Percentiles rank a stretch among this genome's conserved stretches.
Conservation (phyloP, 768 basidiomycete genomes). For the Gymnopilus dilepis region DNA sequence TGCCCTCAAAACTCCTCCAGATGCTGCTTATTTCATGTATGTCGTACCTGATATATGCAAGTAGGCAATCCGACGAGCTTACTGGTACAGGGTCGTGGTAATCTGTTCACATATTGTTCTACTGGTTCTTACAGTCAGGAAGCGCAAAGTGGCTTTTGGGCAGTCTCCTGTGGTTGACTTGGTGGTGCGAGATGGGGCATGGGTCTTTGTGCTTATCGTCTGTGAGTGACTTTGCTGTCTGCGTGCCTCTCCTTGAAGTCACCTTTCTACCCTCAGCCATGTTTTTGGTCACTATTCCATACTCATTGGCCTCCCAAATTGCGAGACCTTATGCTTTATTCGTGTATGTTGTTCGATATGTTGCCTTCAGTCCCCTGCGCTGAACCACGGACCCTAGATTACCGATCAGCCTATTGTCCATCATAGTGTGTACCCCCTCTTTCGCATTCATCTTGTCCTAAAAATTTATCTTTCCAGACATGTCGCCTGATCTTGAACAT, state of each 20-base stretch:
- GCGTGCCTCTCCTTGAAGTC: not conserved
- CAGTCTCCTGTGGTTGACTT: slow-evolving; percentile 21
- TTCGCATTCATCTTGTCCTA: not conserved
- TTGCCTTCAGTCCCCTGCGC: not conserved
- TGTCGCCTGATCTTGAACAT: slow-evolving; percentile 25
- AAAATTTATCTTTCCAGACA: slow-evolving; percentile 3
- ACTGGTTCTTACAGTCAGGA: slow-evolving; percentile 22
- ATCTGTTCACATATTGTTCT: slow-evolving; percentile 21
- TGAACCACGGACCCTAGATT: slow-evolving; percentile 13
- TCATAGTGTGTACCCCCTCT: slow-evolving; percentile 13
- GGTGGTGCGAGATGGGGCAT: slow-evolving; percentile 24
- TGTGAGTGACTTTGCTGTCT: slow-evolving; percentile 9
- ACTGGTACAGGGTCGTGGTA: slow-evolving; percentile 8
- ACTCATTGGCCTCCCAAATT: slow-evolving; percentile 20
- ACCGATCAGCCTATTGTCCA: slow-evolving; percentile 24
- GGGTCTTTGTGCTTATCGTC: slow-evolving; percentile 23
- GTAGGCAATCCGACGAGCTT: not conserved
- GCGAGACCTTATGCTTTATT: slow-evolving; percentile 25
- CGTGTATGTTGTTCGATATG: slow-evolving; percentile 14
- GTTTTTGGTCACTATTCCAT: slow-evolving; percentile 22
- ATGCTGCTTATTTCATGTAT: slow-evolving; percentile 24
- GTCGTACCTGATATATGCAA: not conserved
- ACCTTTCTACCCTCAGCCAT: slow-evolving; percentile 12
- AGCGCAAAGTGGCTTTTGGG: slow-evolving; percentile 22
- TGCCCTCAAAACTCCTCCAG: slow-evolving; percentile 19